Conservation (phyloP, 805 yeast species). For the Barnettozyma siamensis region DNA sequence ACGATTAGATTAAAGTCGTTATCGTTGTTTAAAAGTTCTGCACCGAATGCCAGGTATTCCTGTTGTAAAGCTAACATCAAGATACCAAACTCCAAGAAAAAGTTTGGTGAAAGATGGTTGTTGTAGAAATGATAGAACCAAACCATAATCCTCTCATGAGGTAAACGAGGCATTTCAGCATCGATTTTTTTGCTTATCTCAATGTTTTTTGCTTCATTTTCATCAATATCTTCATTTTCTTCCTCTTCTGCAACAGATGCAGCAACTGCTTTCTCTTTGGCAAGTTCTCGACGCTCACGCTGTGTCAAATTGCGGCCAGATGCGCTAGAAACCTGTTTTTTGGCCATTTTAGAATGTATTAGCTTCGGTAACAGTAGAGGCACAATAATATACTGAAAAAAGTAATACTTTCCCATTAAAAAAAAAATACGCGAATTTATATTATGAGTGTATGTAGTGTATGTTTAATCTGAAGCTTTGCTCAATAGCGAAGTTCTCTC, state of each 20-base stretch:
- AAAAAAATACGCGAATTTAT: neutral
- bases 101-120: constrained; percentile 19
- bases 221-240: neutral
- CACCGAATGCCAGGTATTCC: constrained; percentile 14
- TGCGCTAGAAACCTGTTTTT: constrained; percentile 7
- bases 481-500: constrained; percentile 25
- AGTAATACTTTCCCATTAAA: neutral
- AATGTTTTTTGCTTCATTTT: neutral
- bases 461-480: no score
- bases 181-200: constrained; percentile 2
- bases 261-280: constrained; percentile 1
- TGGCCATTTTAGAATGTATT: constrained; percentile 3
- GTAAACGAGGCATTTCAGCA: constrained; percentile 9
- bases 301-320: constrained; percentile 18
- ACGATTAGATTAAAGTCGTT: constrained; percentile 19
- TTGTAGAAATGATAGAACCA: constrained; percentile 15
- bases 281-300: constrained; percentile 16
- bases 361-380: neutral
- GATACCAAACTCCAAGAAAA: constrained; percentile 23
- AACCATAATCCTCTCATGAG: constrained; percentile 20
- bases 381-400: no score
- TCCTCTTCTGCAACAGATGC: constrained; percentile 5
- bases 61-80: constrained; percentile 22
- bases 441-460: neutral
- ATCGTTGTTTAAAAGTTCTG: constrained; percentile 8